Evolutionary conservation across 352 stramenopile genomes (phyloP).

Genomic region (Paralagenidium karlingii): DNA sequence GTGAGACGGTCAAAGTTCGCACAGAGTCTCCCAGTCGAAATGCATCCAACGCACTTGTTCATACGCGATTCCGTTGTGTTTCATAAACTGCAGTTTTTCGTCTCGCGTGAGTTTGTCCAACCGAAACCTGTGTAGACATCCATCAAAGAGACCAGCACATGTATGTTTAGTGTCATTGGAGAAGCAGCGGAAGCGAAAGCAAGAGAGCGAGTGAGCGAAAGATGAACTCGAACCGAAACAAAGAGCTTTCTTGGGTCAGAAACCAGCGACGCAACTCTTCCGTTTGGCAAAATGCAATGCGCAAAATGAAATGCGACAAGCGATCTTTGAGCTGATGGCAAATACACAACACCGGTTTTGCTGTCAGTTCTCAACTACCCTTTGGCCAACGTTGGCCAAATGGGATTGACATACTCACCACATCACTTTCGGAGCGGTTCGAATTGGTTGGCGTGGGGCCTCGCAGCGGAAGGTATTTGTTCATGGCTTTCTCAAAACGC

Average conservation of each 20-base stretch:
- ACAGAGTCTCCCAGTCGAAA: neutral
- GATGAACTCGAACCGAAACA: conserved; percentile 78
- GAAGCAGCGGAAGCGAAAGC: too few relatives aligned
- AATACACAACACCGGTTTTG: neutral
- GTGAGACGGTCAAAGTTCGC: neutral
- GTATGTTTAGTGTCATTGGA: too few relatives aligned
- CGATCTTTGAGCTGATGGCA: conserved; percentile 73
- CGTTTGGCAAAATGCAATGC: conserved; percentile 95
- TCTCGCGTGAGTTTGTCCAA: conserved; percentile 84
- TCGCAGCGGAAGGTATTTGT: conserved; percentile 72
- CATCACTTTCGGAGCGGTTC: conserved; percentile 47
- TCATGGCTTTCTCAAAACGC: conserved; percentile 75
- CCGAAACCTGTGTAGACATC: conserved; percentile 63
- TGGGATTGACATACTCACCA: conserved; percentile 7
- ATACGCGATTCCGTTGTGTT: conserved; percentile 70
- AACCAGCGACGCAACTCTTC: conserved; percentile 98
- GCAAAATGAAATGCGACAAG: conserved; percentile 97
- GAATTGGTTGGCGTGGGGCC: conserved; percentile 14
- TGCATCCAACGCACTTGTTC: conserved; percentile 22
- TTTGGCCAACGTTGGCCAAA: conserved; percentile 1
- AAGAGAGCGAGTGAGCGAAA: conserved; percentile 9
- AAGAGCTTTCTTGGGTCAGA: conserved; percentile 88
- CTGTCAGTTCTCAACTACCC: neutral
- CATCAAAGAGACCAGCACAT: too few relatives aligned
- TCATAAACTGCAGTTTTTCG: conserved; percentile 82